Percentiles rank a stretch among this genome's conserved stretches.
Evolutionary conservation across 2,329 filamentous ascomycete species (phyloP).

Genomic region (Rhinocladiella mackenziei): DNA sequence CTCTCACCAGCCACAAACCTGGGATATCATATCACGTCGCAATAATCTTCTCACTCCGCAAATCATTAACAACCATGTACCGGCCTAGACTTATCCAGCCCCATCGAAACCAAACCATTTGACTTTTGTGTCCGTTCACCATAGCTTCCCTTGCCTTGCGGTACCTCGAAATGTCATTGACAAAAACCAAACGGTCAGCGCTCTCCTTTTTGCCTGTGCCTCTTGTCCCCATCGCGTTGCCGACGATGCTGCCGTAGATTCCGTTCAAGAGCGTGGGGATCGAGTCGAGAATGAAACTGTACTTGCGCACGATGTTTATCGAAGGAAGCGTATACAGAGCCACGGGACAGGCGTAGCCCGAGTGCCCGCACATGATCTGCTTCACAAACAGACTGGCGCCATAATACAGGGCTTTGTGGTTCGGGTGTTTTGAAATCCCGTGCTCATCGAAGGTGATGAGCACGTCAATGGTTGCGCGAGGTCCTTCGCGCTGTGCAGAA

Average conservation of each 20-base stretch:
- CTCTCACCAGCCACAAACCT: neutral
- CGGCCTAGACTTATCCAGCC: conserved; percentile 87
- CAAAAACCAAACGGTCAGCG: conserved; percentile 61
- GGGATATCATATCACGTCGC: conserved; percentile 5
- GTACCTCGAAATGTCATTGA: conserved; percentile 62
- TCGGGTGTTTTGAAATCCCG: conserved; percentile 84
- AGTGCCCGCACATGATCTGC: conserved; percentile 57
- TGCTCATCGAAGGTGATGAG: conserved; percentile 83
- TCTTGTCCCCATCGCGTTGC: conserved; percentile 16
- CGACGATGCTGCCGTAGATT: conserved; percentile 40
- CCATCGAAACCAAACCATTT: conserved; percentile 99
- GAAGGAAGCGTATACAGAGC: conserved; percentile 80
- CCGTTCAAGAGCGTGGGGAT: conserved; percentile 64
- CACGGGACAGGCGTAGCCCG: conserved; percentile 68
- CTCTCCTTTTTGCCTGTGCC: conserved; percentile 37
- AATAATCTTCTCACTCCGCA: conserved; percentile 57
- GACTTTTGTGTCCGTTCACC: conserved; percentile 83
- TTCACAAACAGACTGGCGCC: conserved; percentile 72
- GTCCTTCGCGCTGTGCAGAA: conserved; percentile 40
- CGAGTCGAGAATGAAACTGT: conserved; percentile 70
- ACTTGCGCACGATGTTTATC: conserved; percentile 73
- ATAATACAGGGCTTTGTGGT: conserved; percentile 84
- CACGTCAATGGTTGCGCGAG: conserved; percentile 64
- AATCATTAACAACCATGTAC: conserved; percentile 94
- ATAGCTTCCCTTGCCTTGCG: conserved; percentile 76